Evolutionary conservation across 73 alveolate species (phyloP).

Genomic region (Strombidium stylifer): DNA sequence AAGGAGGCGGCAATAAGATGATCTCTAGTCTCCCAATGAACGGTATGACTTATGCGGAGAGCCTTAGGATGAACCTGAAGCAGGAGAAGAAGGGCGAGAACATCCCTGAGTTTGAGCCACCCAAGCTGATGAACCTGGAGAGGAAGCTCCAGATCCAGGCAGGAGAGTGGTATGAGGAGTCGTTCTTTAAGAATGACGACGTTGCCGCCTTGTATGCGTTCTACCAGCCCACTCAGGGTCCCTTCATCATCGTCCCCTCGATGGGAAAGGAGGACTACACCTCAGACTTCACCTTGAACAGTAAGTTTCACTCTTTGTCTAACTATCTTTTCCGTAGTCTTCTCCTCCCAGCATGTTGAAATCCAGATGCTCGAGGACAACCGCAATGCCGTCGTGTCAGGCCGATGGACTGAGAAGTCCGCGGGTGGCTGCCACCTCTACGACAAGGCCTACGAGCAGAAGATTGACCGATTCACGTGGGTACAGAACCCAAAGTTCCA

Average conservation of each 20-base stretch:
- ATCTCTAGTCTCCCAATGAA: conserved; percentile 22
- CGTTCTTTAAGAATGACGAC: conserved; percentile 73
- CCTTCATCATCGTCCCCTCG: conserved; percentile 85
- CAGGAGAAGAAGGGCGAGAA: conserved; percentile 44
- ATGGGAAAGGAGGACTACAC: conserved; percentile 60
- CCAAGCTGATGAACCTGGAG: conserved; percentile 70
- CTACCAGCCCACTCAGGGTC: conserved; percentile 86
- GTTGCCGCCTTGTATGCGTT: conserved; percentile 80
- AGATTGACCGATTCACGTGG: conserved; percentile 74
- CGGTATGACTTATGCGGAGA: conserved; percentile 17
- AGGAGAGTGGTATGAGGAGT: conserved; percentile 79
- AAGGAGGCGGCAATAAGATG: conserved; percentile 14
- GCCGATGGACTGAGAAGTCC: conserved; percentile 78
- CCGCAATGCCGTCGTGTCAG: conserved; percentile 72
- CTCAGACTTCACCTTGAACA: conserved; percentile 76
- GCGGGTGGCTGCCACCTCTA: conserved; percentile 92
- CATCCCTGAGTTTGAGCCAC: conserved; percentile 71
- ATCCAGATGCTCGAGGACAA: conserved; percentile 74
- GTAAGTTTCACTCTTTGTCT: background rate
- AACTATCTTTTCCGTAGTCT: conserved; percentile 31
- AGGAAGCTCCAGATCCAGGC: conserved; percentile 77
- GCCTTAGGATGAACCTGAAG: conserved; percentile 2
- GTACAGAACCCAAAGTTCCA: conserved; percentile 80
- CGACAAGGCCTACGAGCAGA: conserved; percentile 75
- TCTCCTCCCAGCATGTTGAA: conserved; percentile 75